A percentile compares a stretch with the other conserved stretches of the same genome.
These are phyloP conservation scores for Eucalyptus albens DNA, from an alignment of 345 rosid species.

Conservation along the genomic window DNA sequence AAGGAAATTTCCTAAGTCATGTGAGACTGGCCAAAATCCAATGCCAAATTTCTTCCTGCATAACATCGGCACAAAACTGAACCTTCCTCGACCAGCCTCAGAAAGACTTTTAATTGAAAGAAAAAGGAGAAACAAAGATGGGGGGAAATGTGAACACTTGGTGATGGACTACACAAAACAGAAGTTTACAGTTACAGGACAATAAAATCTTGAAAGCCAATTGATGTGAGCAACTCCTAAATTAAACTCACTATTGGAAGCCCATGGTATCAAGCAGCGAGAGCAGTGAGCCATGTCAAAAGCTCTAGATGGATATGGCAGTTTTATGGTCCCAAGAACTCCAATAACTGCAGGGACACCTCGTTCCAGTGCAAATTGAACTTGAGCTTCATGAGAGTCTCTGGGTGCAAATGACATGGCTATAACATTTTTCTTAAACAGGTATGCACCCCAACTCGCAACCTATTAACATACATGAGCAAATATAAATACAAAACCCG, in stretches of 20 bases:
- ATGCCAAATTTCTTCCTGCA: background rate
- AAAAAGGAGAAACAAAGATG: background rate
- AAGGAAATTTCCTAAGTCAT: background rate
- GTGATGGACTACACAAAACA: background rate
- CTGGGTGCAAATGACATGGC: slow-evolving; percentile 67
- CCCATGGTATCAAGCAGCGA: slow-evolving; percentile 63
- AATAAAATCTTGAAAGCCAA: background rate
- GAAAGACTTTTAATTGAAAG: background rate
- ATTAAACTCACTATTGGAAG: slow-evolving; percentile 24
- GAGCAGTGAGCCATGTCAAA: slow-evolving; percentile 64
- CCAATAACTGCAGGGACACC: slow-evolving; percentile 65
- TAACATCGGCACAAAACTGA: background rate
- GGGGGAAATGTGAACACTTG: background rate
- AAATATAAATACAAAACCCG: background rate
- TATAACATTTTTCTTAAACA: slow-evolving; percentile 45
- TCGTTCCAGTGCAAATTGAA: slow-evolving; percentile 64
- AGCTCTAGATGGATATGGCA: slow-evolving; percentile 50
- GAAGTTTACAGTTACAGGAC: background rate
- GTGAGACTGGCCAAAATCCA: background rate
- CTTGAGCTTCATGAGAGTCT: slow-evolving; percentile 67
- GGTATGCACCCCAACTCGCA: slow-evolving; percentile 66
- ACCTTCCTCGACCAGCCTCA: background rate
- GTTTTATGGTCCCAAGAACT: slow-evolving; percentile 49
- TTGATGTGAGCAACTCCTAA: background rate
- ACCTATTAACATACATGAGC: slow-evolving; percentile 10